Evolutionary conservation across 805 yeast genomes (phyloP).

Genomic region (Nakazawaea populi): DNA sequence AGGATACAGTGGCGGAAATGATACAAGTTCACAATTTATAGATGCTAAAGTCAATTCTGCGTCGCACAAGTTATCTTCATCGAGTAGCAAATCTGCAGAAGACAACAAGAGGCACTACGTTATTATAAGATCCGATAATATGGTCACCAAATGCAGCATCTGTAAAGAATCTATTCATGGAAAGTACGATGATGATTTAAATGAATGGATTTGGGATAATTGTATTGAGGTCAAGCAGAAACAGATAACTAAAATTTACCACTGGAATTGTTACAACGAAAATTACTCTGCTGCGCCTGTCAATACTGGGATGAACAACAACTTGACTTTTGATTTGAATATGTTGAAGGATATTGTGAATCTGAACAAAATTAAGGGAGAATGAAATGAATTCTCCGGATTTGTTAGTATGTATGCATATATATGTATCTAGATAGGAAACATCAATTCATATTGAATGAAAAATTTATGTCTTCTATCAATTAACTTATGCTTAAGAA

Average conservation of each 20-base stretch:
- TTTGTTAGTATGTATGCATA: not conserved
- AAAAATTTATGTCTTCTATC: no score
- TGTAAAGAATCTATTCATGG: conserved; percentile 63
- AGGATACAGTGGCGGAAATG: conserved; percentile 24
- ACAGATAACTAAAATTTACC: conserved; percentile 39
- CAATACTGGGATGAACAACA: not conserved
- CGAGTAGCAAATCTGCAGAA: not conserved
- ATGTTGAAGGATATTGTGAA: conserved; percentile 4
- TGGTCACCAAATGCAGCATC: conserved; percentile 55
- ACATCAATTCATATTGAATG: no score
- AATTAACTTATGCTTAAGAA: no score
- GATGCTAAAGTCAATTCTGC: not conserved
- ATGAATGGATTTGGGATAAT: conserved; percentile 80
- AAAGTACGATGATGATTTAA: conserved; percentile 65
- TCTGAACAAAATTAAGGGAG: not conserved
- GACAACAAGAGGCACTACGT: conserved; percentile 20
- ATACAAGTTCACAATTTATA: not conserved
- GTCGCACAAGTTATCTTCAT: no score
- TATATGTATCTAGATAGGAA: not conserved
- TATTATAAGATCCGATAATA: conserved; percentile 46
- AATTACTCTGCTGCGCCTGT: conserved; percentile 11
- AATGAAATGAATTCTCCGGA: not conserved
- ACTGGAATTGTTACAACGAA: conserved; percentile 66
- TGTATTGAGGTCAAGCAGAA: conserved; percentile 41
- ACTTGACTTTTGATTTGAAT: conserved; percentile 6